A percentile compares a stretch with the other conserved stretches of the same genome.
phyloP scores from a whole-genome alignment of 2,329 filamentous ascomycete genomes.

The Trichophyton rubrum region DNA sequence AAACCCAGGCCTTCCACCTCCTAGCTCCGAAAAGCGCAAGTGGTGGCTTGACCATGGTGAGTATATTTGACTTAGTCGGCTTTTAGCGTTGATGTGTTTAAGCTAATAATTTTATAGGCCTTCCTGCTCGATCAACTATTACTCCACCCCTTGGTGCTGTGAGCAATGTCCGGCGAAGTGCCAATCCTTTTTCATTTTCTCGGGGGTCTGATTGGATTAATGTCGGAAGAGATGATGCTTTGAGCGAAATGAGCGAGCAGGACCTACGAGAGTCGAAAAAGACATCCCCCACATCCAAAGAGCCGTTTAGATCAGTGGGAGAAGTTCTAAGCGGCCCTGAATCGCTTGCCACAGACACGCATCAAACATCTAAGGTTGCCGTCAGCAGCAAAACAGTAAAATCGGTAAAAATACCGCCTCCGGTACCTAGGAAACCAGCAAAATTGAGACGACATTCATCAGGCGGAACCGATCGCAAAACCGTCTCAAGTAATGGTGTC shows the following conservation, averaged over 20 bases:
- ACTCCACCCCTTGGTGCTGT: constrained; percentile 52
- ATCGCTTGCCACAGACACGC: background rate
- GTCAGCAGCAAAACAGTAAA: background rate
- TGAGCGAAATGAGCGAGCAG: background rate
- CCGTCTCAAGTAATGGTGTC: background rate
- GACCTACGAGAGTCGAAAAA: background rate
- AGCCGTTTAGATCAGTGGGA: constrained; percentile 7
- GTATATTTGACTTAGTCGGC: constrained; percentile 12
- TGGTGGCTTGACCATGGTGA: constrained; percentile 54
- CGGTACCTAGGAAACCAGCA: constrained; percentile 52
- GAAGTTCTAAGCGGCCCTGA: background rate
- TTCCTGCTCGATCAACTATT: constrained; percentile 62
- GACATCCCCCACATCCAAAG: background rate
- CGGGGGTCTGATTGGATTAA: constrained; percentile 74
- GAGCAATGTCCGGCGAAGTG: constrained; percentile 59
- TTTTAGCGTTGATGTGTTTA: constrained; percentile 6
- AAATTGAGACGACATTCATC: constrained; percentile 14
- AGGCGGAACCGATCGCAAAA: background rate
- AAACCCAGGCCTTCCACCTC: constrained; percentile 58
- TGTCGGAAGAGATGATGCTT: constrained; percentile 9
- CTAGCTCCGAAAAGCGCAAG: constrained; percentile 49
- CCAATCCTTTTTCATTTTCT: constrained; percentile 67
- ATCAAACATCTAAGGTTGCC: background rate
- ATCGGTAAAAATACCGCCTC: constrained; percentile 32
- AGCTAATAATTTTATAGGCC: constrained; percentile 34